Evolutionary conservation across 805 yeast genomes (phyloP), one percentile per base, ranked within the genome.

Genomic region (Starmerella roubikii): DNA sequence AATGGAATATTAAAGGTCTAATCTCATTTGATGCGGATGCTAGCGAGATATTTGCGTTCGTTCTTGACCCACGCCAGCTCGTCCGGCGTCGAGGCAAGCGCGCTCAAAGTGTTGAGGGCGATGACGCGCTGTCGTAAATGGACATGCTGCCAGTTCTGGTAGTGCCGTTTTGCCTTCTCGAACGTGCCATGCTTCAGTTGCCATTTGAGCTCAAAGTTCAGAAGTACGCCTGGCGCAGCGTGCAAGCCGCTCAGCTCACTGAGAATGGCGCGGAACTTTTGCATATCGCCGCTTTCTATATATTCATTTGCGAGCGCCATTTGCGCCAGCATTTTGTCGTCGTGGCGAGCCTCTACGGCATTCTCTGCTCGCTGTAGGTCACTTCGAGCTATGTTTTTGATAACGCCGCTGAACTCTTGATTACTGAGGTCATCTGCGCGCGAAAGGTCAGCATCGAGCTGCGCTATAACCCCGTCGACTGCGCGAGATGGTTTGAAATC

Each of bases 401-500:
- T 43, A 11, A 46, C 19, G 3, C 42, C 38, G 32, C 43, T n/a
- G 27, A 39, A 15, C 29, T 49, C 50, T 15, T 41, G 40, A 9
- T 40, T 33, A n/a, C 39, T 24, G 49, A 68, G 44, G 74, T 76
- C 3, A 3, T 15, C 19, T 16, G 9, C 16, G 20, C 33, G 20
- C 6, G 35, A 34, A 5, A 12, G 24, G 13, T 16, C 21, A 10
- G 37, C 39, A 11, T 38, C 32, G 4, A 42, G 32, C 27, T 38
- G 46, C 28, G 24, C 27, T 3, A 32, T 21, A 17, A 30, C 39
- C 12, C 32, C 30, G 15, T 15, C 30, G 6, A 35, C 16, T 19
- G 11, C 30, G 4, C 34, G 6, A 9, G 30, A 16, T 21, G 17
- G 3, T 3, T 3, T 5, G 25, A 37, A 30, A 11, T 24, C 35